Conservation (phyloP, 2,329 filamentous ascomycete species). For the Diaporthe eres region DNA sequence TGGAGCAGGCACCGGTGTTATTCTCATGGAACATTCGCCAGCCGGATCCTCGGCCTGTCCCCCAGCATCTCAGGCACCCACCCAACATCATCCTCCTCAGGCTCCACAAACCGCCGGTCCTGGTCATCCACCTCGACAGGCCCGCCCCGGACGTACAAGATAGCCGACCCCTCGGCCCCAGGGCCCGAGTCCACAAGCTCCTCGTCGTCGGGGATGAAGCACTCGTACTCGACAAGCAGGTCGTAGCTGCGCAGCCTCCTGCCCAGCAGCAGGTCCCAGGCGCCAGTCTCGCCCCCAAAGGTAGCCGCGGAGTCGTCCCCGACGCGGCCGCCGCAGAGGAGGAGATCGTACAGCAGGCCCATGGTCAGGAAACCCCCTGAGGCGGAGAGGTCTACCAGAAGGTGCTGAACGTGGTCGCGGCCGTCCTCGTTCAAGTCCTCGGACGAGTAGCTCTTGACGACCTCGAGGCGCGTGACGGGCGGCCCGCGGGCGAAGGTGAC, state of each 20-base stretch:
- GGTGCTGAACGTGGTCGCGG: slow-evolving; percentile 12
- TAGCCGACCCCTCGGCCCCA: slow-evolving; percentile 5
- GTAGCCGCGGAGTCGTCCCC: slow-evolving; percentile 7
- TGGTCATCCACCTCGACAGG: neutral
- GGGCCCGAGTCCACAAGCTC: slow-evolving; percentile 8
- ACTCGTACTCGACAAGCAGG: slow-evolving; percentile 29
- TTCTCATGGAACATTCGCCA: neutral
- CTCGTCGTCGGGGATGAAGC: slow-evolving; percentile 18
- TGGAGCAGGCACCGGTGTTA: neutral
- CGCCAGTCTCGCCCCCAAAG: neutral
- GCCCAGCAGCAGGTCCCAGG: slow-evolving; percentile 31
- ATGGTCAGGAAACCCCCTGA: slow-evolving; percentile 13
- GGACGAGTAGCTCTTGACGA: slow-evolving; percentile 33
- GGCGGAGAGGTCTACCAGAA: neutral
- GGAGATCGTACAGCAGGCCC: slow-evolving; percentile 28
- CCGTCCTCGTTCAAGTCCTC: slow-evolving; percentile 1
- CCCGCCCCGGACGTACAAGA: slow-evolving; percentile 16
- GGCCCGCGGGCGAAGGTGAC: slow-evolving; percentile 7
- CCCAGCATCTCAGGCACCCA: slow-evolving; percentile 23
- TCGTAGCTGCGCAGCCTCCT: slow-evolving; percentile 22
- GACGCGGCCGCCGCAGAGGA: neutral
- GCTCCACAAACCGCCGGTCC: slow-evolving; percentile 6
- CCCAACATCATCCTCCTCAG: neutral
- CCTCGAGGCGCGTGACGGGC: slow-evolving; percentile 25
- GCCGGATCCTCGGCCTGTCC: neutral